Evolutionary conservation across 75 land plant genomes (phyloP).

Genomic region (Cryptomeria japonica): DNA sequence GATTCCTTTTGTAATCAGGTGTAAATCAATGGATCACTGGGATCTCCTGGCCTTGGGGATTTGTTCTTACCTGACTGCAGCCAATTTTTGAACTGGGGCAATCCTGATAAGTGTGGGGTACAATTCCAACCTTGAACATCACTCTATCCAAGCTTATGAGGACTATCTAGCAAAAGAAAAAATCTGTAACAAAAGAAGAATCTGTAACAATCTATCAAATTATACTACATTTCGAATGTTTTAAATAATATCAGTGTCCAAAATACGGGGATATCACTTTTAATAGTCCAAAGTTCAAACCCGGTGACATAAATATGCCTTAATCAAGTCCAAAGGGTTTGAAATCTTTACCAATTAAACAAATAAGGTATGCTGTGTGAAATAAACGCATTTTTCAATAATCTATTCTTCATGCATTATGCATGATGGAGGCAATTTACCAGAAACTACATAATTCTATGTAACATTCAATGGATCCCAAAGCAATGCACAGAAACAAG

Average conservation of each 20-base stretch:
- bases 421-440: not conserved
- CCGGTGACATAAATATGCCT: not conserved
- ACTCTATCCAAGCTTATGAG: not conserved
- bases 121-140: not conserved
- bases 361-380: not conserved
- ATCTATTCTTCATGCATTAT: not conserved
- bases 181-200: not conserved
- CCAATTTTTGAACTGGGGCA: not conserved
- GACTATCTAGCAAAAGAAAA: too few species aligned
- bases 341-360: not conserved
- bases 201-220: not conserved
- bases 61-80: not conserved
- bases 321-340: not conserved
- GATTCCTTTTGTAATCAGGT: not conserved
- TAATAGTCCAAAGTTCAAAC: not conserved
- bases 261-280: not conserved
- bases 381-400: not conserved
- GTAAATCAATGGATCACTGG: not conserved
- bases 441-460: not conserved
- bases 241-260: not conserved
- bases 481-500: not conserved
- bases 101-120: not conserved
- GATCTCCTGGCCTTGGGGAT: not conserved
- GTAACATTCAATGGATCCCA: not conserved
- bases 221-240: not conserved